Evolutionary conservation across 305 asterid genomes (phyloP).

Genomic region (Ajuga reptans): DNA sequence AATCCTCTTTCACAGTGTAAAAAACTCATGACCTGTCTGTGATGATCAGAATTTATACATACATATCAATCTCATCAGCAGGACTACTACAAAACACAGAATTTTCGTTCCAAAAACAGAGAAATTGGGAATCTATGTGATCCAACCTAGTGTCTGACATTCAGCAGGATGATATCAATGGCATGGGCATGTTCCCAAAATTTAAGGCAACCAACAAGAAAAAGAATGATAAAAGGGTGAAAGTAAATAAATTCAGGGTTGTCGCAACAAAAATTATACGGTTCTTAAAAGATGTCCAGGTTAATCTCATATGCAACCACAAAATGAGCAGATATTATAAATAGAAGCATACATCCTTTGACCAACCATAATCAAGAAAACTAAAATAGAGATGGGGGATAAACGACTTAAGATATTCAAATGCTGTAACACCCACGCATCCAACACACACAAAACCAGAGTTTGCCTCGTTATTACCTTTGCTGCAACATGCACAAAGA

Average conservation of each 20-base stretch:
- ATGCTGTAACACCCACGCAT: neutral
- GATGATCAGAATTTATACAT: neutral
- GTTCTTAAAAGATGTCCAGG: neutral
- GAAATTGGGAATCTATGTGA: neutral
- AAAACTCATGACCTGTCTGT: neutral
- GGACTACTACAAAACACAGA: neutral
- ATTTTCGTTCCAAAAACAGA: neutral
- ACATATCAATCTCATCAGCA: neutral
- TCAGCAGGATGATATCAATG: neutral
- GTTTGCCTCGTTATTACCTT: conserved; percentile 49
- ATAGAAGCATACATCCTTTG: neutral
- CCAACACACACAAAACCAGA: neutral
- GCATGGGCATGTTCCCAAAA: neutral
- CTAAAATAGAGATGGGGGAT: neutral
- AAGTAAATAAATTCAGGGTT: neutral
- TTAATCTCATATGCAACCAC: conserved; percentile 4
- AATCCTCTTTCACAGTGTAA: neutral
- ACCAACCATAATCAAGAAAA: conserved; percentile 8
- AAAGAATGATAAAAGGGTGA: neutral
- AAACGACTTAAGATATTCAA: neutral
- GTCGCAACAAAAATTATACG: neutral
- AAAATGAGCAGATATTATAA: neutral
- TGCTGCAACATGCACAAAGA: conserved; percentile 90
- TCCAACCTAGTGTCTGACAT: neutral
- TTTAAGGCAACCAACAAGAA: neutral